Evolutionary conservation across 495 filamentous ascomycete genomes (phyloP), one percentile per base, ranked within the genome.

Genomic region (Xylaria telfairii): DNA sequence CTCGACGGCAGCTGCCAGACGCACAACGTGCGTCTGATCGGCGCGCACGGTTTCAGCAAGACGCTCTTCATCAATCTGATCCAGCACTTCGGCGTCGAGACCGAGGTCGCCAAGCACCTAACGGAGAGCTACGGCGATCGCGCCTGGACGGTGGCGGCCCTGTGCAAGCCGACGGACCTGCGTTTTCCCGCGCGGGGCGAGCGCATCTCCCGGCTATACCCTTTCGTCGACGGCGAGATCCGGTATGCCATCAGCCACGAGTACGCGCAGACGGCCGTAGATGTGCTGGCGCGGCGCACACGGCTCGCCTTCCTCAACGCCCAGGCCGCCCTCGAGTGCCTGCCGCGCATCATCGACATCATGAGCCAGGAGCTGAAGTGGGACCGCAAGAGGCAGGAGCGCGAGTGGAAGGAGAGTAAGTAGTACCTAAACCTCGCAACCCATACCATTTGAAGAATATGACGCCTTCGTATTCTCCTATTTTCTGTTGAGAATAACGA

Each of bases 21-120:
- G 28, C 95, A 98, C 77, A 87, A 91, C 71, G 92, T 98, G 65
- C 91, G 93, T 49, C 85, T 99, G 41, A 86, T 98, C 72, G 96
- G 96, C 76, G 96, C 96, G 2, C 96, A 99, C 80, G 95, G 96
- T 67, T 98, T 89, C 83, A 92, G 90, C 76, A 95, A 97, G 80
- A 99, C 95, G 3, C 89, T 99, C 24, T 99, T 98, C 82, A 99
- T 99, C 88, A 95, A 97, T 81, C 86, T 99, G 13, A 97, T 99
- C 79, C 96, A 99, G 80, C 94, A 97, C 83, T 98, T 93, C 77
- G 96, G 96, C 70, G 82, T 99, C 70, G 96, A 98, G 81, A 98
- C 93, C 51, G 94, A 97, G 74, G 95, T 98, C 24, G 96, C 96
- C 19, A 91, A 93, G 81, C 94, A 99, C 81, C 87, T 99, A 24